These are phyloP conservation scores for Zymoseptoria passerinii DNA, from an alignment of 2,329 filamentous ascomycete species.

Conservation along the genomic window DNA sequence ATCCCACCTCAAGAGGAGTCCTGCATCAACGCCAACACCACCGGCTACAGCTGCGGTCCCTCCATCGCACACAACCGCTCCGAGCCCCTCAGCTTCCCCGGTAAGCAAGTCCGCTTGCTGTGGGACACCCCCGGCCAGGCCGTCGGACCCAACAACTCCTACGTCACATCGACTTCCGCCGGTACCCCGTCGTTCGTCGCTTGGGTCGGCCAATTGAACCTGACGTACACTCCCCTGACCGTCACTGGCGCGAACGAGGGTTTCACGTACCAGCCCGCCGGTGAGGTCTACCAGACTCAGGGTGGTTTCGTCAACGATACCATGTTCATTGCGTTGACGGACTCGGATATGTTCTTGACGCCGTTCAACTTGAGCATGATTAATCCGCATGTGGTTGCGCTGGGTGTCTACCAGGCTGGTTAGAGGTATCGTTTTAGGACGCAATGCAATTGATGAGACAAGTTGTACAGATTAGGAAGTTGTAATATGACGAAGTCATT, in stretches of 20 bases:
- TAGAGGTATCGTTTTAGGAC: constrained; percentile 28
- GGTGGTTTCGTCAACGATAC: constrained; percentile 63
- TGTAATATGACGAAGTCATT: no score
- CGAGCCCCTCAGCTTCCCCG: constrained; percentile 64
- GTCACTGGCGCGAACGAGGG: constrained; percentile 55
- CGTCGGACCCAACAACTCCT: constrained; percentile 75
- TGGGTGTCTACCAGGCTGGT: constrained; percentile 70
- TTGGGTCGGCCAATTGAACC: constrained; percentile 65
- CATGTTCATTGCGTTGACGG: constrained; percentile 70
- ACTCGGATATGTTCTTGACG: constrained; percentile 58
- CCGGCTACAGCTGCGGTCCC: constrained; percentile 52
- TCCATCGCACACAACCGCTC: constrained; percentile 61
- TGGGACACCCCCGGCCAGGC: constrained; percentile 64
- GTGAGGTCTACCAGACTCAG: constrained; percentile 58
- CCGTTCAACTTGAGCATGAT: constrained; percentile 68
- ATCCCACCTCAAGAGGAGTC: constrained; percentile 39
- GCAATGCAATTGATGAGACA: no score
- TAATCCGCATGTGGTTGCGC: constrained; percentile 67
- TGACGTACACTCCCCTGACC: constrained; percentile 49
- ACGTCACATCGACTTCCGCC: constrained; percentile 56
- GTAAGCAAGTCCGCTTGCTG: constrained; percentile 59
- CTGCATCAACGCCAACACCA: constrained; percentile 50
- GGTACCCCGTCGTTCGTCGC: constrained; percentile 57
- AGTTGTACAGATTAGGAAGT: no score
- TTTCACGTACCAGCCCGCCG: constrained; percentile 64